Evolutionary conservation across 495 filamentous ascomycete genomes (phyloP).

Genomic region (Penicillium longicatenatum): DNA sequence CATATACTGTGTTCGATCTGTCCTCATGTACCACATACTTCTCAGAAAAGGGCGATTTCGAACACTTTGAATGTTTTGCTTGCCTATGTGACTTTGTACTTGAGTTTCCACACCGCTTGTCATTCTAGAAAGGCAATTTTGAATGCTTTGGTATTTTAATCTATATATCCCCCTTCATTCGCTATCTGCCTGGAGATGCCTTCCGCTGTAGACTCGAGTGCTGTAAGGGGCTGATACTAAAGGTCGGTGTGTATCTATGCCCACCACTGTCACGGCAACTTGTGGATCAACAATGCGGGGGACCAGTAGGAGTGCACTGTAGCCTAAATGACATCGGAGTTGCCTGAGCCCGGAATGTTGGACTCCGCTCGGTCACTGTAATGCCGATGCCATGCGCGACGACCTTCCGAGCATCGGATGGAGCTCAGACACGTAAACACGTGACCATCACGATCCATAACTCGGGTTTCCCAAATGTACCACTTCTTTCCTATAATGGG

Average conservation of each 20-base stretch:
- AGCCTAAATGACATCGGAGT: conserved; percentile 3
- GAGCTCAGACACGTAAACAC: conserved; percentile 22
- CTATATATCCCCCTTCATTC: neutral
- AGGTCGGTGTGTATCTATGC: conserved; percentile 1
- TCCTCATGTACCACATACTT: conserved; percentile 6
- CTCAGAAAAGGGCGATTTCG: conserved; percentile 11
- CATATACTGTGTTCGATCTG: conserved; percentile 17
- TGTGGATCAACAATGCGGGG: conserved; percentile 8
- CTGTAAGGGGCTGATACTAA: neutral
- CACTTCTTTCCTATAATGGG: neutral
- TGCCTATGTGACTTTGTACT: conserved; percentile 13
- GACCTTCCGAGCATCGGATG: conserved; percentile 3
- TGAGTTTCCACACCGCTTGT: conserved; percentile 15
- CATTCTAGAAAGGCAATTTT: conserved; percentile 15
- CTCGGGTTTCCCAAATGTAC: neutral
- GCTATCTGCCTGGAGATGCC: neutral
- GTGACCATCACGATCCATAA: conserved; percentile 22
- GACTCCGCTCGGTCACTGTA: conserved; percentile 14
- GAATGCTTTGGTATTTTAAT: conserved; percentile 18
- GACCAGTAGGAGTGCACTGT: neutral
- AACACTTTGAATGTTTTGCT: conserved; percentile 20
- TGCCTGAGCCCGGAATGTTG: conserved; percentile 27
- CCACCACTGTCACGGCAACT: neutral
- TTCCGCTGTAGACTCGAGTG: neutral
- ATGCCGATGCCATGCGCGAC: conserved; percentile 16